A percentile compares a stretch with the other conserved stretches of the same genome.
phyloP scores from a whole-genome alignment of 1,284 basidiomycete species.

The Ganoderma multipileum region DNA sequence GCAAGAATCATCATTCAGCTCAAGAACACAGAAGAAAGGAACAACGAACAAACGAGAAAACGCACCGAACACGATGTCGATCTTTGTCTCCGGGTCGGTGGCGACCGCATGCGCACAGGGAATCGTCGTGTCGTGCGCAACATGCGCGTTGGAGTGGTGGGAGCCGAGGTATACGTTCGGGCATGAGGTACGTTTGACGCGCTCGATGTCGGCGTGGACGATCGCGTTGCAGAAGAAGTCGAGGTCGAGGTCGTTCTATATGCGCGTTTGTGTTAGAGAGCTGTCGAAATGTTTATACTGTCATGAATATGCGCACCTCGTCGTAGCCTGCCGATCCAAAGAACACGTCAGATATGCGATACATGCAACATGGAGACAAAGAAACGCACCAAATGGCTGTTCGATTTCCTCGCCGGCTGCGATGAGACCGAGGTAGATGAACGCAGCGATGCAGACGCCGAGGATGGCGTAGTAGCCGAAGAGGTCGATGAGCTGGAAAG shows the following conservation, averaged over 20 bases:
- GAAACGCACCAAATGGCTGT: conserved; percentile 65
- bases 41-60: not conserved
- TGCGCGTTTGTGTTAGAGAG: not conserved
- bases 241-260: conserved; percentile 70
- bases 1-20: no score
- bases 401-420: conserved; percentile 74
- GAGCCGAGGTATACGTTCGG: conserved; percentile 52
- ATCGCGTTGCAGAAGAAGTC: conserved; percentile 65
- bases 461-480: conserved; percentile 68
- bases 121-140: not conserved
- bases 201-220: conserved; percentile 57
- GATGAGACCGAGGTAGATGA: conserved; percentile 72
- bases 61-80: conserved; percentile 34
- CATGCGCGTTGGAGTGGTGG: conserved; percentile 25
- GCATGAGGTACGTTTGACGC: conserved; percentile 53
- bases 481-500: conserved; percentile 66
- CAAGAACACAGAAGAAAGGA: no score
- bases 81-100: conserved; percentile 7
- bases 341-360: not conserved
- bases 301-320: conserved; percentile 44
- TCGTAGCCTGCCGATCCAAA: conserved; percentile 53
- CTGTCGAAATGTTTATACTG: no score
- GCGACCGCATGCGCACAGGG: conserved; percentile 15
- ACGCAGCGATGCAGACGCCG: conserved; percentile 64
- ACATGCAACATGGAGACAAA: not conserved